Evolutionary conservation across 495 filamentous ascomycete genomes (phyloP).

Genomic region (Neurospora pannonica): DNA sequence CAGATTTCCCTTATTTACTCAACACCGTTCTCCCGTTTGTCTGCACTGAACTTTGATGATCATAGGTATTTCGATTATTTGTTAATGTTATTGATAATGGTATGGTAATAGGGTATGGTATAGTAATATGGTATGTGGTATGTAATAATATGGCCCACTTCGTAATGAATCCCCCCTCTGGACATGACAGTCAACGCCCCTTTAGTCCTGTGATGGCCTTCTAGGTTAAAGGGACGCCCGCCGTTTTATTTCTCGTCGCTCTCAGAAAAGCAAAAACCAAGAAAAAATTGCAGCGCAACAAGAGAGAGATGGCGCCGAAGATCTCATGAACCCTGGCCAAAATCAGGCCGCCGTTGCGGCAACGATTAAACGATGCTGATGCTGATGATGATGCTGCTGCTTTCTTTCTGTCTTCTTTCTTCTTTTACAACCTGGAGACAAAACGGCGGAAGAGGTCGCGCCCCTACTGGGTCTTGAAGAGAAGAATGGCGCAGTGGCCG

Average conservation of each 20-base stretch:
- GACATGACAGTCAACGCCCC: neutral
- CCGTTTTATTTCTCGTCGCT: neutral
- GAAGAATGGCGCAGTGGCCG: slow-evolving; percentile 92
- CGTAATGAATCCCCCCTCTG: neutral
- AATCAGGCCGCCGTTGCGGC: neutral
- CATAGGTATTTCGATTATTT: neutral
- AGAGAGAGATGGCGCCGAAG: neutral
- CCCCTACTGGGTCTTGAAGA: slow-evolving; percentile 94
- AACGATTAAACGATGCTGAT: neutral
- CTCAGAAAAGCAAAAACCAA: neutral
- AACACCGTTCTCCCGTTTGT: too few species aligned
- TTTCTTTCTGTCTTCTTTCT: neutral
- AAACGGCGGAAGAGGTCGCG: slow-evolving; percentile 17
- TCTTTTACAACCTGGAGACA: slow-evolving; percentile 14
- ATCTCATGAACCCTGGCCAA: neutral
- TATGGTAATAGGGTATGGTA: neutral
- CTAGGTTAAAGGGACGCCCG: neutral
- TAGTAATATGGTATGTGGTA: neutral
- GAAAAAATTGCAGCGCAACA: neutral
- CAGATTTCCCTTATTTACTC: too few species aligned
- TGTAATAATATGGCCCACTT: neutral
- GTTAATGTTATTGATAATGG: neutral
- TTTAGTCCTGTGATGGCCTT: neutral
- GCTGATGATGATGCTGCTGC: neutral
- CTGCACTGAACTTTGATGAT: too few species aligned